Base-by-base conservation (phyloP, 345 rosid species). In the Eutrema yunnanense region DNA sequence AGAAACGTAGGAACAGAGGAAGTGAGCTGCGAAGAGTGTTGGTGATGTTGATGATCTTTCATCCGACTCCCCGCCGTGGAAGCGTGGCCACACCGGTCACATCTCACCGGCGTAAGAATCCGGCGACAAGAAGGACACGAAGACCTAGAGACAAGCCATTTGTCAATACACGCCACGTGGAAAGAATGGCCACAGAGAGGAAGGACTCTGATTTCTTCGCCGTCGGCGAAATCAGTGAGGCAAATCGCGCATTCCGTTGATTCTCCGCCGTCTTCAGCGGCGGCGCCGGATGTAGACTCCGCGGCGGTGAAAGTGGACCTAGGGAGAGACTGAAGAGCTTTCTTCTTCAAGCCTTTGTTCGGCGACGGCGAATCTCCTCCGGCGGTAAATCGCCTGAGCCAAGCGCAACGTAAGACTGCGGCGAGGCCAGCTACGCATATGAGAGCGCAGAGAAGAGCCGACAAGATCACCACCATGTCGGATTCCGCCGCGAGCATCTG, bases 91-190 rank as follows among this genome's bases (percentile, higher is more conserved):
- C 80, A 77, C 63, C 72, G 49, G 34, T 65, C 61, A 69, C 76
- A 77, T 59, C 68, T 77, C 62, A 65, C 43, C 76, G 72, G 72
- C 48, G 69, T 85, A 44, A 84, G 78, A 30, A 84, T 73, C 76
- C 82, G 90, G 5, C 90, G 92, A 80, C 95, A 89, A 3, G 89
- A 88, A 9, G 94, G 94, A 42, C 94, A 86, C 0, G 89, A 83
- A 0, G 91, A 85, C 69, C 84, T 82, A 3, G 88, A 78, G 4
- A 80, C 76, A 0, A 88, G 81, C 94, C 94, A 88, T 58, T 75
- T 82, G 82, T 88, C 91, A 6, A 88, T 80, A 72, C 94, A 88
- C 22, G 38, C 71, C 54, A 86, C 81, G 63, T 88, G 91, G 69
- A 88, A 88, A 0, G 73, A 83, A 32, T 88, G 94, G 0, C 88